Evolutionary conservation across 805 yeast species (phyloP).

Genomic region (Vanderwaltozyma polyspora): DNA sequence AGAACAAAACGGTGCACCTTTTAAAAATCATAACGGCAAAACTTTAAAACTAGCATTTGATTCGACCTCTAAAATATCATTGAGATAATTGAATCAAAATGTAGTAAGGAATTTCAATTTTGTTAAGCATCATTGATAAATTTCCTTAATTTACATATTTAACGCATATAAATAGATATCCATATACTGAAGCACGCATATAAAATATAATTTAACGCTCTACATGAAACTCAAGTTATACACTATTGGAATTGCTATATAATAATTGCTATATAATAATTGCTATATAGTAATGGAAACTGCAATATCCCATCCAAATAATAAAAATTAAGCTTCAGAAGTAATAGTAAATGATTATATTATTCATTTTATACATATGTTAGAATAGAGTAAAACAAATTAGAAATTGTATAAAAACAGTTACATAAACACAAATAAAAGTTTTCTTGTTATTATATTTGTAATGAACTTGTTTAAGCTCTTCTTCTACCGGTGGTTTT

Average conservation of each 20-base stretch:
- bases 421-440: not conserved
- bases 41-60: slow-evolving; percentile 11
- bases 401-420: not conserved
- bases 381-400: slow-evolving; percentile 1
- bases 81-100: slow-evolving; percentile 15
- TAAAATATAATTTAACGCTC: too few species aligned
- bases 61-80: slow-evolving; percentile 9
- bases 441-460: too few species aligned
- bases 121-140: too few species aligned
- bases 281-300: too few species aligned
- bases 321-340: too few species aligned
- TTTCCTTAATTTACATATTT: too few species aligned
- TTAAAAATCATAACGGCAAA: slow-evolving; percentile 2
- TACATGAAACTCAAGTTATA: too few species aligned
- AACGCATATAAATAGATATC: too few species aligned
- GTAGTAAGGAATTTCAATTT: slow-evolving; percentile 2
- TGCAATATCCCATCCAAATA: too few species aligned
- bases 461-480: slow-evolving; percentile 16
- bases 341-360: slow-evolving; percentile 3
- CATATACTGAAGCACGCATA: too few species aligned
- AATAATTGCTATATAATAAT: too few species aligned
- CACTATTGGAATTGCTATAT: too few species aligned
- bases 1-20: slow-evolving; percentile 3
- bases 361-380: slow-evolving; percentile 4
- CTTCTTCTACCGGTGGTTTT: slow-evolving; percentile 98